Evolutionary conservation across 2,329 filamentous ascomycete species (phyloP).

Genomic region (Claviceps africana): DNA sequence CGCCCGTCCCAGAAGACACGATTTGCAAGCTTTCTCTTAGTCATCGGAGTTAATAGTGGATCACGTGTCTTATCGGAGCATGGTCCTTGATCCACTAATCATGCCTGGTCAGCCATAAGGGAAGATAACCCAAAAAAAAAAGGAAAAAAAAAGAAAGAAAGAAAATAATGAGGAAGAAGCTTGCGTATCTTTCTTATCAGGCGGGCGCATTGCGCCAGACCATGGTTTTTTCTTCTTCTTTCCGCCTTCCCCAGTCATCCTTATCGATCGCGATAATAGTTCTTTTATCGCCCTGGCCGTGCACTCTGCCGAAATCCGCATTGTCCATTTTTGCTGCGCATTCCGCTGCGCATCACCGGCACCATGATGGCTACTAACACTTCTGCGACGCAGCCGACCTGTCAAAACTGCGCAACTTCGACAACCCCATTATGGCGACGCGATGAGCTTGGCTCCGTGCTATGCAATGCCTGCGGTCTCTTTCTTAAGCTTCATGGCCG

Average conservation of each 20-base stretch:
- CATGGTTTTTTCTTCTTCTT: conserved; percentile 11
- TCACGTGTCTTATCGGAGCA: conserved; percentile 19
- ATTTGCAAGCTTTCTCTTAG: neutral
- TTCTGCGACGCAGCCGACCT: conserved; percentile 69
- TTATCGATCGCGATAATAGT: conserved; percentile 25
- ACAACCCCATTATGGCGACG: conserved; percentile 95
- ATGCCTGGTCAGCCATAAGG: neutral
- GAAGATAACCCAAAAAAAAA: conserved; percentile 2
- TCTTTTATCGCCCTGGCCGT: conserved; percentile 16
- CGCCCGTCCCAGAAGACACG: neutral
- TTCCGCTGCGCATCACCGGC: conserved; percentile 21
- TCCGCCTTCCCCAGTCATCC: conserved; percentile 21
- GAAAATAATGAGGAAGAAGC: too few relatives aligned
- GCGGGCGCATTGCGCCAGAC: conserved; percentile 13
- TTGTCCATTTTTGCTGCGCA: conserved; percentile 2
- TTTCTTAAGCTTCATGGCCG: conserved; percentile 95
- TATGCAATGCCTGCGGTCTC: conserved; percentile 96
- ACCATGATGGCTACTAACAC: conserved; percentile 43
- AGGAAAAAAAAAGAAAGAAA: neutral
- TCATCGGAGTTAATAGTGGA: conserved; percentile 8
- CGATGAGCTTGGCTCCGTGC: conserved; percentile 87
- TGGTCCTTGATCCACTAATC: neutral
- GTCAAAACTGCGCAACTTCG: conserved; percentile 90
- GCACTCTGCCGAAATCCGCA: conserved; percentile 11
- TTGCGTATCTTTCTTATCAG: conserved; percentile 24